Conservation (phyloP, 2,329 filamentous ascomycete genomes). For the Corniculantispora saksenae region DNA sequence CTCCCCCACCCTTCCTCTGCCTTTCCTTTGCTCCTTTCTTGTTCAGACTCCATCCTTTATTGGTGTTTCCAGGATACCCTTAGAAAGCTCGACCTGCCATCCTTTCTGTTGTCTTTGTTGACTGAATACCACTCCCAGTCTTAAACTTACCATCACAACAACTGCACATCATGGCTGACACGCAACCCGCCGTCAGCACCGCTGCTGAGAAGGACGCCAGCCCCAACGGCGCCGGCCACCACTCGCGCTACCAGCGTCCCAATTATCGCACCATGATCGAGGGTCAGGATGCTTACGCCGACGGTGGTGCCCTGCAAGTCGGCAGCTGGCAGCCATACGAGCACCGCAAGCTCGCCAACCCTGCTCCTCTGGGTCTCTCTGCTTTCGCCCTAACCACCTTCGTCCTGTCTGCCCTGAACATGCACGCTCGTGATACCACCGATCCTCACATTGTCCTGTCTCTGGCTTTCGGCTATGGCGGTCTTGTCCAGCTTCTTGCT, state of each 20-base stretch:
- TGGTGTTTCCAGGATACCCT: neutral
- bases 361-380: constrained; percentile 72
- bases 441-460: constrained; percentile 68
- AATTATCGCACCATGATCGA: constrained; percentile 4
- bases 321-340: constrained; percentile 64
- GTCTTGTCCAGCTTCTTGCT: constrained; percentile 74
- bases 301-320: constrained; percentile 74
- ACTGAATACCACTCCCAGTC: neutral
- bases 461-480: constrained; percentile 73
- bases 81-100: neutral
- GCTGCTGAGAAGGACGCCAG: constrained; percentile 24
- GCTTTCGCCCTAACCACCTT: constrained; percentile 85
- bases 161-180: constrained; percentile 12
- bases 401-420: constrained; percentile 73
- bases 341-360: constrained; percentile 76
- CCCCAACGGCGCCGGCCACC: constrained; percentile 22
- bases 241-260: constrained; percentile 20
- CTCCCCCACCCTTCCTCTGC: neutral
- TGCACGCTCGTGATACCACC: constrained; percentile 61
- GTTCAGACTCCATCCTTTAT: constrained; percentile 8
- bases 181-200: constrained; percentile 5
- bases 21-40: neutral
- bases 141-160: neutral
- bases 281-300: constrained; percentile 45
- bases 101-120: neutral